Evolutionary conservation across 805 yeast genomes (phyloP), one percentile per base, ranked within the genome.

Genomic region (Teunomyces gatunensis): DNA sequence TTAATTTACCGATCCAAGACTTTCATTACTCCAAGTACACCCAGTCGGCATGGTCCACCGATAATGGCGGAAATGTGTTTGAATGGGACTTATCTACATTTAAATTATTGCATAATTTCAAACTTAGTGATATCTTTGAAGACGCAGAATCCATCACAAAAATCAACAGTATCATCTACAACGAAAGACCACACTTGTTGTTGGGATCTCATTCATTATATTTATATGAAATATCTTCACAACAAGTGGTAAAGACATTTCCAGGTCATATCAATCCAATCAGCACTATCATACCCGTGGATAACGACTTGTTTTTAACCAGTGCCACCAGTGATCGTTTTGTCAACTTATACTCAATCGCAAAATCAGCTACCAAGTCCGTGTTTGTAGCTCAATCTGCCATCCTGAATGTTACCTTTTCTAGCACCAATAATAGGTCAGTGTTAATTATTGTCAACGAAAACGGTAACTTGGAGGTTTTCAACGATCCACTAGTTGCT

Each of bases 291-390:
- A 47, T 75, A 32, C 67, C 76, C 5, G 59, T 75, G 4, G 59
- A 64, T 29, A 63, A 66, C 6, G 77, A 77, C 41, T 69, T 68
- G 40, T 81, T 89, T 55, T 64, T 87, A 37, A 84, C 94, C 1
- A 78, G 85, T 44, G 95, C 97, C 1, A 71, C 72, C 30, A 84
- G 84, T 50, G 98, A 91, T 64, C 78, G 97, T 55, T 89, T 88
- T 63, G 75, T 90, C 54, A 89, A 89, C 61, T 70, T 87, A 32
- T 84, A 85, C 59, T 77, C 85, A 9, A 47, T 81, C 2, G 66
- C 72, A 28, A 65, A 69, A 41, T 59, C 67, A 25, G 59, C 80
- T 3, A 72, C 84, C 2, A 66, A 68, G 20, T 65, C 74, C 6
- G 87, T 90, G 2, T 77, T 89, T 47, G 90, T 87, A 12, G 75